Base-by-base conservation (phyloP, 805 yeast genomes). In the Wickerhamiella siamensis region DNA sequence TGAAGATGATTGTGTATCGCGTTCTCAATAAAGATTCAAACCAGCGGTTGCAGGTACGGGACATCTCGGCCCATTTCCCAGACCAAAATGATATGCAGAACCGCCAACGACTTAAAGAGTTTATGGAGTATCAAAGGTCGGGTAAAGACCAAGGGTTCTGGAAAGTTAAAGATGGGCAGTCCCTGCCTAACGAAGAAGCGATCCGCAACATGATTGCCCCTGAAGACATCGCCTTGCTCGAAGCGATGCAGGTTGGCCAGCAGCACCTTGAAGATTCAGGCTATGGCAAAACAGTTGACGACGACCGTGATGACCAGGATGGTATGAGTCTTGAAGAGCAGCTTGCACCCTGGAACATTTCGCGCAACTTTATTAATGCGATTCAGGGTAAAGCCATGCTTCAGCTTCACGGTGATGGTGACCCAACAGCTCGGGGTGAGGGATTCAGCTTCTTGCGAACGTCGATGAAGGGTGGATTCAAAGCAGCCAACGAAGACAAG, bases 1-100 rank as follows among this genome's bases (percentile, higher is more conserved):
- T 91, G 49, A 86, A 83, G 59, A 87, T 91, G 95, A 77, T 91
- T 51, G 97, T 86, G 2, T 88, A 74, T 54, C 72, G 97, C 41
- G 82, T 86, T 0, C 66, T 91, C 60, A 83, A 86, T 58, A 74
- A 77, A 46, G 77, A 72, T 36, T 80, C 80, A 2, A 72, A 75
- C 31, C 76, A 80, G 32, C 68, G 97, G 31, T 67, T 91, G 33
- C 69, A 83, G 5, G 94, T 91, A 9, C 78, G 78, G 49, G 97
- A 91, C 49, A 83, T 91, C 18, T 77, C 94, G 0, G 72, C 73
- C 39, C 96, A 88, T 64, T 91, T 91, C 57, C 97, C 98, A 0
- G 97, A 86, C 51, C 96, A 87, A 60, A 87, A 82, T 55, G 97
- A 91, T 55, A 87, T 88, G 83, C 98, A 91, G 59, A 88, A 84